phyloP scores from a whole-genome alignment of 768 basidiomycete genomes.

The Lactarius quietus region DNA sequence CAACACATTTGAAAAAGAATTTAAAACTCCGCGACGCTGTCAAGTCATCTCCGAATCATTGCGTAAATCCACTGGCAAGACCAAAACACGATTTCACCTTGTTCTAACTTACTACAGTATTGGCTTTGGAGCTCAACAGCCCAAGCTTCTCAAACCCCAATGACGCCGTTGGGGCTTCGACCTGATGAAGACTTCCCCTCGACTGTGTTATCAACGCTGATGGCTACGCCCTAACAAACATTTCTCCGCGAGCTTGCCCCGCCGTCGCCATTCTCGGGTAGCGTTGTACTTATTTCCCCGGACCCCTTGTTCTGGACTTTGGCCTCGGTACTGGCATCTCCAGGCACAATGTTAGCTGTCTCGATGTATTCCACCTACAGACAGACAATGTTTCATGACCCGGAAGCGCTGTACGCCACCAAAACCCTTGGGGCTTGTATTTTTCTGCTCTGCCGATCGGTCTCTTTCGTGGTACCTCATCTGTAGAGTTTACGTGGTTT shows the following conservation, averaged over 20 bases:
- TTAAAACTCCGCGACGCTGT: not conserved
- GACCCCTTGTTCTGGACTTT: constrained; percentile 1
- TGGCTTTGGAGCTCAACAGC: not conserved
- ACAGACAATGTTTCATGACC: not conserved
- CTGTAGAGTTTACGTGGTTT: not conserved
- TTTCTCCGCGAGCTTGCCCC: not conserved
- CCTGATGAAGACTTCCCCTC: not conserved
- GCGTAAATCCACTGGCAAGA: not conserved
- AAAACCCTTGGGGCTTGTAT: not conserved
- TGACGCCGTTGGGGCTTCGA: not conserved
- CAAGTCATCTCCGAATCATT: not conserved
- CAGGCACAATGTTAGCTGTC: constrained; percentile 12
- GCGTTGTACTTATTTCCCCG: not conserved
- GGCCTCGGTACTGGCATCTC: constrained; percentile 13
- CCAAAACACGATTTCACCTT: not conserved
- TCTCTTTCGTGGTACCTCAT: not conserved
- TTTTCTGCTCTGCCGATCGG: not conserved
- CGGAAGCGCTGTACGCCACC: not conserved
- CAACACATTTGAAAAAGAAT: not conserved
- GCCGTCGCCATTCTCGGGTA: not conserved
- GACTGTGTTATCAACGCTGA: not conserved
- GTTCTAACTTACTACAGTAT: not conserved
- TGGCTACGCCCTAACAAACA: not conserved
- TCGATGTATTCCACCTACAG: not conserved
- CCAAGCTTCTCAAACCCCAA: not conserved